A percentile compares a stretch with the other conserved stretches of the same genome.
These are phyloP conservation scores for Laetiporus sulphureus DNA, from an alignment of 1,284 basidiomycete genomes.

Conservation along the genomic window DNA sequence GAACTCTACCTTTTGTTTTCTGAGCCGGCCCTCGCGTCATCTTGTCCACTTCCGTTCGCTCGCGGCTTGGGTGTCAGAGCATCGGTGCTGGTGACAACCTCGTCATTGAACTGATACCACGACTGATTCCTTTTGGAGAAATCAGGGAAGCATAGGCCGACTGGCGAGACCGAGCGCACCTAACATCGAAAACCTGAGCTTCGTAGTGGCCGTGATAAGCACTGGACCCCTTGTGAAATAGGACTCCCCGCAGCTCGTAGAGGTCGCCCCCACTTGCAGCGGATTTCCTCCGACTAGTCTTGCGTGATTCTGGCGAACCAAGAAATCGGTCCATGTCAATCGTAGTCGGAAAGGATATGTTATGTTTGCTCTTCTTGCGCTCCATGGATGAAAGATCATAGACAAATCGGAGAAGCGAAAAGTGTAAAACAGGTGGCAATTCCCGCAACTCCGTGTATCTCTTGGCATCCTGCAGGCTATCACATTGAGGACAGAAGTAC, in stretches of 20 bases:
- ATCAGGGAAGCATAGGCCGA: neutral
- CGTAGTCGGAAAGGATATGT: constrained; percentile 63
- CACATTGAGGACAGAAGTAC: constrained; percentile 74
- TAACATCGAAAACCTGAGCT: constrained; percentile 76
- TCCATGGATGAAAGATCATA: constrained; percentile 74
- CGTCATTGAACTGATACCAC: constrained; percentile 93
- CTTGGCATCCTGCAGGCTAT: constrained; percentile 66
- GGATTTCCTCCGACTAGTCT: constrained; percentile 11
- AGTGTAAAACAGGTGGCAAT: constrained; percentile 82
- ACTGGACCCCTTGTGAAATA: constrained; percentile 80
- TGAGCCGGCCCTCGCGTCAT: constrained; percentile 1
- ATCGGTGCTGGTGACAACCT: constrained; percentile 58
- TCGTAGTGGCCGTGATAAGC: constrained; percentile 93
- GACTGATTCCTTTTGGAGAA: constrained; percentile 42
- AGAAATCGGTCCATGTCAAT: constrained; percentile 73
- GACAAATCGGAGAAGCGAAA: constrained; percentile 85
- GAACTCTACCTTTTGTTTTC: constrained; percentile 10
- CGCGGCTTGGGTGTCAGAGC: constrained; percentile 46
- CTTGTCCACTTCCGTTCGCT: constrained; percentile 10
- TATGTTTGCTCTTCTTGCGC: constrained; percentile 79
- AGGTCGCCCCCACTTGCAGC: constrained; percentile 25
- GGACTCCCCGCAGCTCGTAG: constrained; percentile 78
- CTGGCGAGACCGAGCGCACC: constrained; percentile 39
- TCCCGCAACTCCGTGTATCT: constrained; percentile 62
- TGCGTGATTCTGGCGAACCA: constrained; percentile 16